Percentiles rank a stretch among this genome's conserved stretches.
Evolutionary conservation across 768 basidiomycete species (phyloP).

Genomic region (Leccinum subtestaceum): DNA sequence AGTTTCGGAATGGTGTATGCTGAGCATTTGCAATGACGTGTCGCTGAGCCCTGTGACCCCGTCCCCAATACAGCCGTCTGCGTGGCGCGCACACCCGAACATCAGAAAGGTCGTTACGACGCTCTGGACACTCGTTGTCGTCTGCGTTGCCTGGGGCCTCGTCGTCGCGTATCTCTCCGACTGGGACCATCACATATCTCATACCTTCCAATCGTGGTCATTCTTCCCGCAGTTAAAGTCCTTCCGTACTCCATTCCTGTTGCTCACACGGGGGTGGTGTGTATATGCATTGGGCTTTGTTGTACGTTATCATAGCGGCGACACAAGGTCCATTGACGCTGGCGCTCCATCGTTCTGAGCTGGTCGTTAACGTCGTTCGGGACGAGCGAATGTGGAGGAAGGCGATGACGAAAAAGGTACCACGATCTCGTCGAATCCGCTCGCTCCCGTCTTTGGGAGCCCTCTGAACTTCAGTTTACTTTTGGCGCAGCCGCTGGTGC

Average conservation of each 20-base stretch:
- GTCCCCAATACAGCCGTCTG: slow-evolving; percentile 21
- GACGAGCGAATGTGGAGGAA: slow-evolving; percentile 11
- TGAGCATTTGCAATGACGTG: slow-evolving; percentile 8
- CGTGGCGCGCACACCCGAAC: slow-evolving; percentile 26
- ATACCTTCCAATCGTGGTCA: too few species aligned
- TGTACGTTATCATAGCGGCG: slow-evolving; percentile 23
- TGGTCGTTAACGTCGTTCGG: slow-evolving; percentile 28
- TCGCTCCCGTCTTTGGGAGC: too few species aligned
- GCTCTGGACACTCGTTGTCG: slow-evolving; percentile 22
- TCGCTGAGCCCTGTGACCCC: slow-evolving; percentile 14
- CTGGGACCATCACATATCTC: too few species aligned
- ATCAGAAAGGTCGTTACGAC: slow-evolving; percentile 20
- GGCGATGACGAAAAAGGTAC: slow-evolving; percentile 16
- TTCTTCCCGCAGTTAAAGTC: too few species aligned
- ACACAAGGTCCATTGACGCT: slow-evolving; percentile 30
- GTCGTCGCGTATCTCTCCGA: too few species aligned
- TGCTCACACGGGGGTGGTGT: too few species aligned
- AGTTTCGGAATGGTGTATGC: slow-evolving; percentile 25
- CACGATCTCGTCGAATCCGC: too few species aligned
- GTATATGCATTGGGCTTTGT: slow-evolving; percentile 21
- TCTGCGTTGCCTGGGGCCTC: slow-evolving; percentile 24
- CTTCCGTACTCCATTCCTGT: too few species aligned
- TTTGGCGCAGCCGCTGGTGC: too few species aligned
- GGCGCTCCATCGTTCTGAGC: slow-evolving; percentile 27
- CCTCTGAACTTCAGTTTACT: too few species aligned